Evolutionary conservation across 2,329 filamentous ascomycete genomes (phyloP).

Genomic region (Fonsecaea nubica): DNA sequence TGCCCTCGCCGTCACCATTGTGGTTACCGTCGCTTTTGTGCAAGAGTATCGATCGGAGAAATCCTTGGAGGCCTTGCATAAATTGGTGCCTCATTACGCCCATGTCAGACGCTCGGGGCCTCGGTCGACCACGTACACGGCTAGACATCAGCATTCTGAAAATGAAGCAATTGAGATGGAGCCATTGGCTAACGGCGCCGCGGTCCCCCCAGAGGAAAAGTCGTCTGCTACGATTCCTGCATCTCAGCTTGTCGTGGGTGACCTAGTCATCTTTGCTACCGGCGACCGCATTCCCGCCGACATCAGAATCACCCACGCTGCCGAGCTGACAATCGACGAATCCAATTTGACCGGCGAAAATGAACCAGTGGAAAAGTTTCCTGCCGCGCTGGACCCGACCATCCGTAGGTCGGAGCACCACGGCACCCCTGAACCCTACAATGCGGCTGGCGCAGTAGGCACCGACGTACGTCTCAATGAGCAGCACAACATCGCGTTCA

Average conservation of each 20-base stretch:
- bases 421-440: slow-evolving; percentile 64
- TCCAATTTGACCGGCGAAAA: slow-evolving; percentile 98
- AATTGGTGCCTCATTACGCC: slow-evolving; percentile 92
- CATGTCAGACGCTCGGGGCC: slow-evolving; percentile 75
- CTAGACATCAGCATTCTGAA: slow-evolving; percentile 30
- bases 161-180: slow-evolving; percentile 58
- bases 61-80: slow-evolving; percentile 91
- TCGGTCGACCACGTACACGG: slow-evolving; percentile 4
- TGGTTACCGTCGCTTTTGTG: slow-evolving; percentile 93
- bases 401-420: slow-evolving; percentile 47
- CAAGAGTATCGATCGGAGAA: slow-evolving; percentile 98
- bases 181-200: slow-evolving; percentile 56
- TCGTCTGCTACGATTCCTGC: slow-evolving; percentile 86
- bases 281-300: slow-evolving; percentile 97
- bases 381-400: slow-evolving; percentile 61
- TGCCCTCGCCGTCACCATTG: slow-evolving; percentile 92
- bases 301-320: slow-evolving; percentile 87
- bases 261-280: slow-evolving; percentile 91
- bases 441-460: slow-evolving; percentile 64
- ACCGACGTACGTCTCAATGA: slow-evolving; percentile 73
- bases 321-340: slow-evolving; percentile 91
- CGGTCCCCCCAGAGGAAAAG: slow-evolving; percentile 69
- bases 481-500: slow-evolving; percentile 92
- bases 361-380: slow-evolving; percentile 81
- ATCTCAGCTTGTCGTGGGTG: slow-evolving; percentile 84